These are phyloP conservation scores for Gorgonomyces haynaldii DNA, from an alignment of 192 early-diverging fungal species.

Conservation along the genomic window DNA sequence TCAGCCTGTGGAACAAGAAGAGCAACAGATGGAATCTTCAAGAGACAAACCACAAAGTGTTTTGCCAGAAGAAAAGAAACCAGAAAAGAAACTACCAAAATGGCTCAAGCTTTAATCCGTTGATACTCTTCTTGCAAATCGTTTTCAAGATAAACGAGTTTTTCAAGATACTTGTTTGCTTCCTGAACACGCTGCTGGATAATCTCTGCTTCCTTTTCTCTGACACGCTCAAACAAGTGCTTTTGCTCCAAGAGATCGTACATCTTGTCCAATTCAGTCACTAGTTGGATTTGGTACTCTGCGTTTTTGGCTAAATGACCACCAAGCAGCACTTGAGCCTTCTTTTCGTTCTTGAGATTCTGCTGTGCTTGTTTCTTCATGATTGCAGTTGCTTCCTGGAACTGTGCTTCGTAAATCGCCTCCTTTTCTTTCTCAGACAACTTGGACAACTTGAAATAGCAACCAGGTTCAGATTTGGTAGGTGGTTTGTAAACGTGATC, in stretches of 20 bases:
- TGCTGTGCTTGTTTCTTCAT: conserved; percentile 65
- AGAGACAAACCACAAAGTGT: background rate
- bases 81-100: background rate
- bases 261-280: conserved; percentile 11
- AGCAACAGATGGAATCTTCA: background rate
- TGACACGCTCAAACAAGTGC: conserved; percentile 16
- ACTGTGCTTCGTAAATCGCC: conserved; percentile 6
- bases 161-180: conserved; percentile 38
- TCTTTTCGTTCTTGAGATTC: conserved; percentile 80
- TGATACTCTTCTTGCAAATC: conserved; percentile 61
- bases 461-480: too few species aligned
- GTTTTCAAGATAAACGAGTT: conserved; percentile 36
- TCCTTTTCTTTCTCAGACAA: background rate
- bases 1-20: too few species aligned
- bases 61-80: background rate
- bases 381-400: conserved; percentile 44
- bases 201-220: conserved; percentile 19
- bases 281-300: conserved; percentile 41
- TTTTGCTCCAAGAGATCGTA: conserved; percentile 9
- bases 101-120: background rate
- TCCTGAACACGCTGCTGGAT: conserved; percentile 36
- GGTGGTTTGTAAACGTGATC: background rate
- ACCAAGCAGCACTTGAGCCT: conserved; percentile 62
- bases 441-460: background rate
- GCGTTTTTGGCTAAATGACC: conserved; percentile 63